These are phyloP conservation scores for Phialophora expanda DNA, from an alignment of 2,329 filamentous ascomycete genomes.

Conservation along the genomic window DNA sequence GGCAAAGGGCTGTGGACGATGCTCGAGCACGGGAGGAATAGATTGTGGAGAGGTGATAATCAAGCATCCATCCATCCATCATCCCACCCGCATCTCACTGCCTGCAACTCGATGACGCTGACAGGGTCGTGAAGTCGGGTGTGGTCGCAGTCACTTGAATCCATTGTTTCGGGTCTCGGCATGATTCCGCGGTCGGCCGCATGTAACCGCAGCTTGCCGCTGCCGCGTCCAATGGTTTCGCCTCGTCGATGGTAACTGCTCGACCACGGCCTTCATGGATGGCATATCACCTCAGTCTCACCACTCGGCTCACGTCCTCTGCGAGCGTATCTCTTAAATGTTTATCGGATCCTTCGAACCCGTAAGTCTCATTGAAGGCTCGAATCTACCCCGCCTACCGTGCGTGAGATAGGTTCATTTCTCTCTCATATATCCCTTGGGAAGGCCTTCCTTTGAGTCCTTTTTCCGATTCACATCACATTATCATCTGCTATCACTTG, in stretches of 20 bases:
- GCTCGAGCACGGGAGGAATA: conserved; percentile 45
- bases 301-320: neutral
- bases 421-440: neutral
- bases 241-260: too few species aligned
- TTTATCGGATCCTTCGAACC: neutral
- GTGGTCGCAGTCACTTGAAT: neutral
- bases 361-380: conserved; percentile 12
- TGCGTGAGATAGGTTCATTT: conserved; percentile 8
- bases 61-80: too few species aligned
- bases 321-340: neutral
- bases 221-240: neutral
- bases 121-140: neutral
- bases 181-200: conserved; percentile 13
- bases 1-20: conserved; percentile 59
- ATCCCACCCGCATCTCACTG: too few species aligned
- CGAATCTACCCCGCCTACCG: conserved; percentile 3
- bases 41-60: neutral
- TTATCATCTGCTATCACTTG: neutral
- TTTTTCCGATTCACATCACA: neutral
- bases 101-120: neutral
- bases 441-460: neutral
- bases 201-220: conserved; percentile 10
- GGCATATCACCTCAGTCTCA: conserved; percentile 1
- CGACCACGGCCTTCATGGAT: neutral
- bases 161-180: conserved; percentile 10